Evolutionary conservation across 2,329 filamentous ascomycete species (phyloP).

Genomic region (Phyllosticta capitalensis): DNA sequence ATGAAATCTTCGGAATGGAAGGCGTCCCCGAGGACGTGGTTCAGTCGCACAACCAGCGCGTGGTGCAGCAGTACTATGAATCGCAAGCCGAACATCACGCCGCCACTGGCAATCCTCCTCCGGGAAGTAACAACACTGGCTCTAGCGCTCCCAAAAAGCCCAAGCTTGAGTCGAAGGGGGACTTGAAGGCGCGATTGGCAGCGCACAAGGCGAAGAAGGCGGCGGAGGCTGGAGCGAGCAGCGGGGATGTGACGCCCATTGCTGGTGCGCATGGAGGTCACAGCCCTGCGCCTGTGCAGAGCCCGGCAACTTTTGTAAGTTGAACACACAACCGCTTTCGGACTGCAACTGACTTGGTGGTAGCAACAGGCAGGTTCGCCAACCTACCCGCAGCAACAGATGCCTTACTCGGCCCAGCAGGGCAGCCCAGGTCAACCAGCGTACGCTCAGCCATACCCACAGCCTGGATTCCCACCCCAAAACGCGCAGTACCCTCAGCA

Average conservation of each 20-base stretch:
- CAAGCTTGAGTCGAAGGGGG: constrained; percentile 59
- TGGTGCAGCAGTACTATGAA: constrained; percentile 77
- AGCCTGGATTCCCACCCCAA: constrained; percentile 17
- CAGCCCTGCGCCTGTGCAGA: constrained; percentile 44
- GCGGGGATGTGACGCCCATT: constrained; percentile 46
- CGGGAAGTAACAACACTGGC: constrained; percentile 41
- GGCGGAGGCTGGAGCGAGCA: constrained; percentile 39
- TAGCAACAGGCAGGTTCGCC: constrained; percentile 1
- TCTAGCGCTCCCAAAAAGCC: constrained; percentile 47
- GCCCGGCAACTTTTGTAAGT: constrained; percentile 52
- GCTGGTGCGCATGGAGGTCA: constrained; percentile 28
- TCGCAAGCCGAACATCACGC: constrained; percentile 74
- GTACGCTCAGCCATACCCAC: constrained; percentile 33
- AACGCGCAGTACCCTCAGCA: constrained; percentile 12
- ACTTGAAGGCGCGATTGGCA: constrained; percentile 70
- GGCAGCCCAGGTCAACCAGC: constrained; percentile 18
- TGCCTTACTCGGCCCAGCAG: constrained; percentile 25
- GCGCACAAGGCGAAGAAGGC: constrained; percentile 64
- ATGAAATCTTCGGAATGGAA: constrained; percentile 98
- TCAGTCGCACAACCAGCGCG: constrained; percentile 74
- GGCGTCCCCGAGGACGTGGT: constrained; percentile 82
- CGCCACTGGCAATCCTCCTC: constrained; percentile 72
- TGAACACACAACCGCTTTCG: not conserved
- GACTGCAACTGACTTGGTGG: not conserved
- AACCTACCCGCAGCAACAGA: constrained; percentile 8